Evolutionary conservation across 2,329 filamentous ascomycete species (phyloP), one percentile per base, ranked within the genome.

Genomic region (Ambrosiella beaveri): DNA sequence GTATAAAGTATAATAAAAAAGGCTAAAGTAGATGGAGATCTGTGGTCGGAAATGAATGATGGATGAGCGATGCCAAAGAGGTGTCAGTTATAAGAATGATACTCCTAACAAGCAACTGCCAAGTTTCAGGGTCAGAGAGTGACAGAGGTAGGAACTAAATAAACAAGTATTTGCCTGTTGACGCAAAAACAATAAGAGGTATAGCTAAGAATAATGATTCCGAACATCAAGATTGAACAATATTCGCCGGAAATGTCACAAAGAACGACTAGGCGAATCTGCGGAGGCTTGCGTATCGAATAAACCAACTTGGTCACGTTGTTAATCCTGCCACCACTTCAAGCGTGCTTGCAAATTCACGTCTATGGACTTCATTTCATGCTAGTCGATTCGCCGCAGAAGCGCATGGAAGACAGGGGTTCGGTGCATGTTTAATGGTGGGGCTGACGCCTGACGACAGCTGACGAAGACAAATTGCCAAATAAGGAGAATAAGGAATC

Each of bases 391-490:
- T 47, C 44, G n/a, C 44, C 54, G 19, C 54, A 45, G 49, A 58
- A 58, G 45, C 56, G 37, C 39, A 57, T 61, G 52, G 59, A 61
- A 56, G 36, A 54, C 40, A 57, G 56, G 53, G 54, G 47, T 36
- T 44, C 41, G 40, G 36, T 44, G 53, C 11, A 41, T 47, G 15
- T 13, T 15, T 13, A 47, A 15, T 47, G n/a, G 19, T 47, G 11
- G 44, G n/a, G n/a, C n/a, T 47, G 39, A 7, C 35, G 55, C 41
- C 35, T 49, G 55, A 36, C 17, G 41, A 27, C 55, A 57, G 35
- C 51, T 53, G 51, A 12, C 9, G n/a, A n/a, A 19, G 44, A 17
- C 27, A 15, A 17, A 49, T 49, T 7, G 3, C 27, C 27, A 27
- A 27, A 27, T 27, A 27, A 27, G 27, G 27, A 27, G 27, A 27